A percentile compares a stretch with the other conserved stretches of the same genome.
Conservation (phyloP, 164 flowering plant genomes). For the Macadamia tetraphylla region DNA sequence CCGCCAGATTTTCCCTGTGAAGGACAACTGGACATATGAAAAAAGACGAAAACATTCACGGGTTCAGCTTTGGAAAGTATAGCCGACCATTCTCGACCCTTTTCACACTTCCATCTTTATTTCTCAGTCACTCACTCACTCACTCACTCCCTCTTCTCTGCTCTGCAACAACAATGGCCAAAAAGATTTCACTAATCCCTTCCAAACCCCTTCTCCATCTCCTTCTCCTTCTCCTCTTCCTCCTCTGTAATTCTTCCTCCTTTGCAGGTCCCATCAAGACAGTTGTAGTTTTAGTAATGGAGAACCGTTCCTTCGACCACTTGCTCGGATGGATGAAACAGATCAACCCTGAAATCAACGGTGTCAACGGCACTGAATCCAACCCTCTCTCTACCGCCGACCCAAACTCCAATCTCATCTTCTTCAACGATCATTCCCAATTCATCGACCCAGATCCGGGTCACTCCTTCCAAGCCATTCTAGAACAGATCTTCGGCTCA, state of each 20-base stretch:
- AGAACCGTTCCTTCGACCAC: constrained; percentile 82
- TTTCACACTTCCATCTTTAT: no score
- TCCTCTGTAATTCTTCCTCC: constrained; percentile 1
- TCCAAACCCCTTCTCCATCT: no score
- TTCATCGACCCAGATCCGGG: constrained; percentile 80
- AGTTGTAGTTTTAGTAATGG: constrained; percentile 64
- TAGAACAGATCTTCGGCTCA: constrained; percentile 68
- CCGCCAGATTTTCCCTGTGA: no score
- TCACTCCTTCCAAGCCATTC: constrained; percentile 76
- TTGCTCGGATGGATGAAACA: constrained; percentile 83
- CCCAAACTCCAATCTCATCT: constrained; percentile 32
- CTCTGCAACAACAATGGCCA: background rate
- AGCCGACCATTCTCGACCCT: no score
- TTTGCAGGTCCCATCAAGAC: constrained; percentile 49
- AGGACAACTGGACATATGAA: no score
- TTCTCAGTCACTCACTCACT: no score
- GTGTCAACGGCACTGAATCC: constrained; percentile 65
- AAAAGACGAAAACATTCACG: no score
- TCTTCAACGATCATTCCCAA: constrained; percentile 39
- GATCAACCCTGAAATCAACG: constrained; percentile 59
- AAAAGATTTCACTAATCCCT: background rate
- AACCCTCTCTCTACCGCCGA: constrained; percentile 42
- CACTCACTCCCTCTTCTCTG: background rate
- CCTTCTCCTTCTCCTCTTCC: constrained; percentile 8
- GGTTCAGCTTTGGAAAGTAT: no score